These are phyloP conservation scores for Capsella bursapastoris DNA, from an alignment of 345 rosid species.

Conservation along the genomic window DNA sequence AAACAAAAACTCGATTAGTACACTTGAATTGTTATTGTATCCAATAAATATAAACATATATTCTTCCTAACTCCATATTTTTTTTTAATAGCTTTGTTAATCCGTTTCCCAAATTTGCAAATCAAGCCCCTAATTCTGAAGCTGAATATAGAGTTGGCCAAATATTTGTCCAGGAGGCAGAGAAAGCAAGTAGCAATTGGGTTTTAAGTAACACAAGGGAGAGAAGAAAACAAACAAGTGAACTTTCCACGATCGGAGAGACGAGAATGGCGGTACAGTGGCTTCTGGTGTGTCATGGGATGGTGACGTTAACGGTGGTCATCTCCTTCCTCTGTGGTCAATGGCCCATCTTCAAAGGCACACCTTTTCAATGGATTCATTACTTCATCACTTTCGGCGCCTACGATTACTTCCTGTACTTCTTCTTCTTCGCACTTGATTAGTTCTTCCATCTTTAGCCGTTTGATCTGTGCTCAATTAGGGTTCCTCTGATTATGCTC, in stretches of 20 bases:
- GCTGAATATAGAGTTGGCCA: neutral
- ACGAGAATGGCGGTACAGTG: conserved; percentile 67
- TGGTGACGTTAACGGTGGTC: conserved; percentile 61
- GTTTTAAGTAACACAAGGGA: neutral
- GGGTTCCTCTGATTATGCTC: conserved; percentile 12
- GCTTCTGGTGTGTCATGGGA: conserved; percentile 75
- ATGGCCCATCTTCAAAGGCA: conserved; percentile 90
- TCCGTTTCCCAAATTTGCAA: neutral
- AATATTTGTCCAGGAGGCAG: neutral
- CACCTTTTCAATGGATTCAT: conserved; percentile 75
- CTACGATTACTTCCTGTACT: conserved; percentile 77
- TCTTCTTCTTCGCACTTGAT: neutral
- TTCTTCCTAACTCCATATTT: no score
- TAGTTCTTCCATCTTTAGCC: neutral
- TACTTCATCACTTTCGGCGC: conserved; percentile 86
- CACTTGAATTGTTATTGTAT: no score
- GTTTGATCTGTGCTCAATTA: neutral
- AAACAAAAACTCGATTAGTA: no score
- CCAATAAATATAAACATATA: no score
- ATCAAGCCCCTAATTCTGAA: neutral
- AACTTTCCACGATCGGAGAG: conserved; percentile 25
- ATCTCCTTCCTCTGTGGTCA: conserved; percentile 94
- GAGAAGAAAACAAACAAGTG: no score
- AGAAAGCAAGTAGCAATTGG: neutral
- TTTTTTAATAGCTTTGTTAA: neutral